These are phyloP conservation scores for Cladosporium halotolerans DNA, from an alignment of 2,329 filamentous ascomycete species.

Conservation along the genomic window DNA sequence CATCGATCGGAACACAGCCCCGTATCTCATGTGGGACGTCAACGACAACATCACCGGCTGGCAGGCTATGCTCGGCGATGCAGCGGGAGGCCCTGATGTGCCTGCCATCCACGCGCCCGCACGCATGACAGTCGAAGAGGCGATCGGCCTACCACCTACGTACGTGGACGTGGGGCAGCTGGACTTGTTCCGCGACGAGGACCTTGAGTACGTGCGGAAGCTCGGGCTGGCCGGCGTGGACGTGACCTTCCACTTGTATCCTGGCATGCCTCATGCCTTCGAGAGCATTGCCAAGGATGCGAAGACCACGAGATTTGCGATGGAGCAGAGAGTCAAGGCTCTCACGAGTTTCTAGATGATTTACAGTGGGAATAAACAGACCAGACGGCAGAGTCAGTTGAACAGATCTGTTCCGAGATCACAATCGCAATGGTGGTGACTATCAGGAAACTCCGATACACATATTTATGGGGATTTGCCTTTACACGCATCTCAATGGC, in stretches of 20 bases:
- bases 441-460: too few relatives aligned
- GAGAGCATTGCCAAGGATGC: constrained; percentile 24
- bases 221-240: constrained; percentile 38
- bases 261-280: constrained; percentile 38
- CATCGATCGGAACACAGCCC: constrained; percentile 29
- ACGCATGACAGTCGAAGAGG: constrained; percentile 26
- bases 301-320: constrained; percentile 9
- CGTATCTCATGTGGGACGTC: constrained; percentile 32
- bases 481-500: too few relatives aligned
- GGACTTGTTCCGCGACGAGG: constrained; percentile 41
- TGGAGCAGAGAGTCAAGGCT: neutral
- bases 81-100: constrained; percentile 29
- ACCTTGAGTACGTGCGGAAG: constrained; percentile 35
- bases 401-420: too few relatives aligned
- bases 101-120: constrained; percentile 34
- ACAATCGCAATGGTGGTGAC: too few relatives aligned
- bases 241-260: constrained; percentile 41
- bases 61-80: constrained; percentile 35
- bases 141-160: constrained; percentile 36
- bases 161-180: constrained; percentile 41
- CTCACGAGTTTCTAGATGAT: neutral
- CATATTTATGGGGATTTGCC: too few relatives aligned
- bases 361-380: too few relatives aligned
- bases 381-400: too few relatives aligned
- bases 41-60: constrained; percentile 38